Evolutionary conservation across 441 rosid genomes (phyloP), one percentile per base, ranked within the genome.

Genomic region (Bocquillonia castaneifolia): DNA sequence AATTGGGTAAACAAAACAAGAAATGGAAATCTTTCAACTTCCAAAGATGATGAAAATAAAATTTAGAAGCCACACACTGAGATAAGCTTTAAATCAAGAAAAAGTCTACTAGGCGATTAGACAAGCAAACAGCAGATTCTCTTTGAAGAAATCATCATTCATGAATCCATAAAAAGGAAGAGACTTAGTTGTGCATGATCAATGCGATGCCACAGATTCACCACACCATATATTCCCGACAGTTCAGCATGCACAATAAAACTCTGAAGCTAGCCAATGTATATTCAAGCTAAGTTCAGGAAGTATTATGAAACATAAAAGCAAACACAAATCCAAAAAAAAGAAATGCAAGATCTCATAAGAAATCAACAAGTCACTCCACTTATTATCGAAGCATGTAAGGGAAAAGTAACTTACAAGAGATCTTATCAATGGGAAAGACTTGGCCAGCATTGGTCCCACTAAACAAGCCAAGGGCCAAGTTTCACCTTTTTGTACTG

Each of bases 401-500:
- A 8, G 42, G 51, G 31, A 36, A 55, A 74, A 62, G 73, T 77
- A 81, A 86, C 96, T 87, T 82, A 94, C 99, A 69, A 74, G 76
- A 67, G 97, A 87, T 77, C 80, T 83, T 79, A 90, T 86, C 69
- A 80, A 76, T 20, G 88, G 82, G 85, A 88, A 91, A 71, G 82
- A 76, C 76, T 82, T 82, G 0, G 83, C 83, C 79, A 94, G 66
- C 76, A 84, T 78, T 57, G 99, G 97, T 71, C 96, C 89, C 69
- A 90, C 82, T 53, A 94, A 67, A 74, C 75, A 72, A 74, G 65
- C 79, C 78, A 91, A 73, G 40, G 95, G 96, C 99, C 99, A 91
- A 61, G 64, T 59, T 85, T 91, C 88, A 71, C 88, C 86, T 74
- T 82, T 64, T 72, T 73, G 77, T 70, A 80, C 70, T 47, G 88